Conservation (phyloP, 805 yeast species). For the Saccharomycopsis sp. region DNA sequence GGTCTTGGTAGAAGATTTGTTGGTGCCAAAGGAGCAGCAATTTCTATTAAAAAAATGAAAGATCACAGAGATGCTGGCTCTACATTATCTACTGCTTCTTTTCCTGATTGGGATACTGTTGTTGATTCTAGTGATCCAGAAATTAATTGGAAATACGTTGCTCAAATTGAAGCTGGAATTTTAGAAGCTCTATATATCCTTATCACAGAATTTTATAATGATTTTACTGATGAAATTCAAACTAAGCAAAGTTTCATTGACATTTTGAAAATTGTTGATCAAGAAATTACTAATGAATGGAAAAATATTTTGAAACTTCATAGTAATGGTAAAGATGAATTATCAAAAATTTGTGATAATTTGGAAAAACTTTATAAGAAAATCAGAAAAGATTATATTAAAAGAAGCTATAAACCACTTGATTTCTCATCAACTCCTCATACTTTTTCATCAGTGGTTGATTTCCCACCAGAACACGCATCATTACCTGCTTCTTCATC, state of each 20-base stretch:
- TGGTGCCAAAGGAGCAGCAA: slow-evolving; percentile 54
- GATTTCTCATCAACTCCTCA: slow-evolving; percentile 28
- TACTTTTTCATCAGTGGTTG: slow-evolving; percentile 34
- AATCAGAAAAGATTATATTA: slow-evolving; percentile 59
- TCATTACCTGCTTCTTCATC: slow-evolving; percentile 26
- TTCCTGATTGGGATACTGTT: slow-evolving; percentile 51
- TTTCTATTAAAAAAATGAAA: slow-evolving; percentile 33
- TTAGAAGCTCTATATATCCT: slow-evolving; percentile 66
- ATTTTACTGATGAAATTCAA: slow-evolving; percentile 57
- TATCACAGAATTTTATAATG: slow-evolving; percentile 61
- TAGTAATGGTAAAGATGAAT: slow-evolving; percentile 21
- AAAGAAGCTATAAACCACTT: slow-evolving; percentile 58
- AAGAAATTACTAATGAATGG: slow-evolving; percentile 49
- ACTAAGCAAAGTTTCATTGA: slow-evolving; percentile 53
- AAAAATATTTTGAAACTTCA: slow-evolving; percentile 27
- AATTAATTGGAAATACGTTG: slow-evolving; percentile 55
- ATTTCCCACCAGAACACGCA: slow-evolving; percentile 37
- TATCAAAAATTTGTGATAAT: slow-evolving; percentile 23
- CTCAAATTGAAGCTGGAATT: slow-evolving; percentile 73
- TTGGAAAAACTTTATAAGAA: slow-evolving; percentile 43
- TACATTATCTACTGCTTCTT: slow-evolving; percentile 24
- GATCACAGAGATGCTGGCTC: slow-evolving; percentile 19
- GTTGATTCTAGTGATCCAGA: slow-evolving; percentile 31
- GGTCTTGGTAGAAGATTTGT: slow-evolving; percentile 44
- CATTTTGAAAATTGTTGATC: slow-evolving; percentile 55